These are phyloP conservation scores for Neurospora hispaniola DNA, from an alignment of 495 filamentous ascomycete species.

Conservation along the genomic window DNA sequence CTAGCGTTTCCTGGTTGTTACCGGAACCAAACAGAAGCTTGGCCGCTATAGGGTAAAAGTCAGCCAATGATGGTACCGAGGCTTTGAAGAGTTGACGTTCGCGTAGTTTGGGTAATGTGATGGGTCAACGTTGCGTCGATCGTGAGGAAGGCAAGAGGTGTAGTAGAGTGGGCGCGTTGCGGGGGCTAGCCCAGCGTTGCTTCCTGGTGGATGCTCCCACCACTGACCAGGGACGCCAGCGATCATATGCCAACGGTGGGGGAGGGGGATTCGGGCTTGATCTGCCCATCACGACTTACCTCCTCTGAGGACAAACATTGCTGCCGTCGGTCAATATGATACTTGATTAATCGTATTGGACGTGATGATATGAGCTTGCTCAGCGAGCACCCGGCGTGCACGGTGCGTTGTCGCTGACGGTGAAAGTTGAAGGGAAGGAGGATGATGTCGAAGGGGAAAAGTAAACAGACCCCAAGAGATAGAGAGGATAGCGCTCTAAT, in stretches of 20 bases:
- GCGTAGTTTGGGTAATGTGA: not conserved
- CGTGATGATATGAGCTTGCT: not conserved
- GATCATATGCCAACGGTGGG: not conserved
- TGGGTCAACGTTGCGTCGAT: not conserved
- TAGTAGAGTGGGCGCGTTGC: not conserved
- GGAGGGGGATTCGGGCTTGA: not conserved
- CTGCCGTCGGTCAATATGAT: not conserved
- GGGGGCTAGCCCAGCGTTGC: not conserved
- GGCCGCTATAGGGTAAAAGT: constrained; percentile 48
- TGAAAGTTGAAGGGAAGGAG: not conserved
- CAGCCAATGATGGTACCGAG: not conserved
- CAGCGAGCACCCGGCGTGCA: not conserved
- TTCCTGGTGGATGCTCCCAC: not conserved
- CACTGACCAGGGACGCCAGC: not conserved
- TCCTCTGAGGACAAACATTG: constrained; percentile 28
- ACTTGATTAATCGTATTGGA: not conserved
- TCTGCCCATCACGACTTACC: constrained; percentile 11
- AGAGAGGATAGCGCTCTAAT: not conserved
- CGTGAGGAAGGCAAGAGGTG: not conserved
- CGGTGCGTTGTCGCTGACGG: not conserved
- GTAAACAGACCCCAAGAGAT: not conserved
- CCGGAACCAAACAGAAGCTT: constrained; percentile 80
- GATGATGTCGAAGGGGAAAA: not conserved
- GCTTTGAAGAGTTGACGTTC: not conserved
- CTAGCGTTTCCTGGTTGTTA: constrained; percentile 80